phyloP scores from a whole-genome alignment of 805 yeast genomes.

The Lipomyces japonicus region DNA sequence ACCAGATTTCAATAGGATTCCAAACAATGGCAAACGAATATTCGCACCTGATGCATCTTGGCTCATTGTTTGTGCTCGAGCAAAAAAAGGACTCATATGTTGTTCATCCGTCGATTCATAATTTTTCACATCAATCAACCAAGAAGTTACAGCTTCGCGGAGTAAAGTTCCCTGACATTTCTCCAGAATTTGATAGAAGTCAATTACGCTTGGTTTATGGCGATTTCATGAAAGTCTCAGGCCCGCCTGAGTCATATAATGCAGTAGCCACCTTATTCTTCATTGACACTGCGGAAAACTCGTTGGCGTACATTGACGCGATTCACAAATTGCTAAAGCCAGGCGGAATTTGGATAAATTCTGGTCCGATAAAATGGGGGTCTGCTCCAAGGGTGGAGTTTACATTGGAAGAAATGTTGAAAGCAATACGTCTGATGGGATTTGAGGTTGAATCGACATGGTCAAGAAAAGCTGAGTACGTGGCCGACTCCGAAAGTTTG shows the following conservation, averaged over 20 bases:
- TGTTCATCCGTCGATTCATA: slow-evolving; percentile 48
- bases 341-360: slow-evolving; percentile 75
- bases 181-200: slow-evolving; percentile 19
- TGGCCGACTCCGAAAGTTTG: slow-evolving; percentile 34
- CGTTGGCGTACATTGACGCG: slow-evolving; percentile 68
- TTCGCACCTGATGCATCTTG: slow-evolving; percentile 69
- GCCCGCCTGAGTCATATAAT: slow-evolving; percentile 40
- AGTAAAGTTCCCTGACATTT: slow-evolving; percentile 40
- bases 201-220: slow-evolving; percentile 40
- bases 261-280: slow-evolving; percentile 58
- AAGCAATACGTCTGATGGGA: slow-evolving; percentile 54
- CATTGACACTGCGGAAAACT: slow-evolving; percentile 87
- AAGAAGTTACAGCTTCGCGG: slow-evolving; percentile 50
- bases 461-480: slow-evolving; percentile 34
- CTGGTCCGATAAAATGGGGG: slow-evolving; percentile 92
- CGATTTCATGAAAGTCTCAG: slow-evolving; percentile 59
- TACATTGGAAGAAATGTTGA: slow-evolving; percentile 61
- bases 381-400: slow-evolving; percentile 71
- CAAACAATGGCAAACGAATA: slow-evolving; percentile 71
- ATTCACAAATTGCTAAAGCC: slow-evolving; percentile 50
- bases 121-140: slow-evolving; percentile 61
- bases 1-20: too few relatives aligned
- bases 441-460: slow-evolving; percentile 47
- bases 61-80: slow-evolving; percentile 38
- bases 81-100: slow-evolving; percentile 19